phyloP scores from a whole-genome alignment of 2,329 filamentous ascomycete genomes.

The Verticillium nubilum region DNA sequence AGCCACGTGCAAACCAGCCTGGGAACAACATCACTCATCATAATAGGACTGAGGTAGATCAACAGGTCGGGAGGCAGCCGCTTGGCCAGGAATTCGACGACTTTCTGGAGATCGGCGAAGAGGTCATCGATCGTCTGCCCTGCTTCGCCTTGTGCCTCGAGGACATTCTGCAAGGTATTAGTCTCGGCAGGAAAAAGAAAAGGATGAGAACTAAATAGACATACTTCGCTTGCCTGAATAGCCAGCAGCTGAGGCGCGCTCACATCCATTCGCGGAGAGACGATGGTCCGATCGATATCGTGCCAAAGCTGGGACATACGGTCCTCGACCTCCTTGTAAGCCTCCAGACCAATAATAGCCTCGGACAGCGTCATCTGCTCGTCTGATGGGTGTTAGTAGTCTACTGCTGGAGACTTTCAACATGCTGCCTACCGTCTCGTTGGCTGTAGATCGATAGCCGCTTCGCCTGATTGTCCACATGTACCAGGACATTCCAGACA shows the following conservation, averaged over 20 bases:
- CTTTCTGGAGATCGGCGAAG: constrained; percentile 45
- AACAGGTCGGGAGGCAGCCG: constrained; percentile 50
- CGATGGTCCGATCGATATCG: constrained; percentile 54
- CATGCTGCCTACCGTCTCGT: constrained; percentile 36
- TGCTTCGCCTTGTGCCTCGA: constrained; percentile 36
- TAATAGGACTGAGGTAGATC: constrained; percentile 56
- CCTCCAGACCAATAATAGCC: constrained; percentile 49
- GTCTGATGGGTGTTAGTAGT: constrained; percentile 28
- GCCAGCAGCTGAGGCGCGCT: constrained; percentile 24
- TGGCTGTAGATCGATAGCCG: constrained; percentile 51
- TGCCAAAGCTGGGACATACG: constrained; percentile 57
- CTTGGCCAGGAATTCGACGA: constrained; percentile 46
- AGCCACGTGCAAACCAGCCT: constrained; percentile 72
- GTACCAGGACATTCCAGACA: constrained; percentile 67
- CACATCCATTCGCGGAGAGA: constrained; percentile 53
- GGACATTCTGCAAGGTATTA: constrained; percentile 29
- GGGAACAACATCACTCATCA: constrained; percentile 65
- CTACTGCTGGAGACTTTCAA: neutral
- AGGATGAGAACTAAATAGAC: neutral
- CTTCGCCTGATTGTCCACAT: constrained; percentile 50
- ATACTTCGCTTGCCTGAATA: constrained; percentile 25
- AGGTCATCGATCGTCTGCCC: constrained; percentile 43
- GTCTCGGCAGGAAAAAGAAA: neutral
- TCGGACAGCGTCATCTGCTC: constrained; percentile 48
- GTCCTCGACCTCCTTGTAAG: constrained; percentile 56